Conservation (phyloP, 177 flowering plant species). For the Telopea speciosissima region DNA sequence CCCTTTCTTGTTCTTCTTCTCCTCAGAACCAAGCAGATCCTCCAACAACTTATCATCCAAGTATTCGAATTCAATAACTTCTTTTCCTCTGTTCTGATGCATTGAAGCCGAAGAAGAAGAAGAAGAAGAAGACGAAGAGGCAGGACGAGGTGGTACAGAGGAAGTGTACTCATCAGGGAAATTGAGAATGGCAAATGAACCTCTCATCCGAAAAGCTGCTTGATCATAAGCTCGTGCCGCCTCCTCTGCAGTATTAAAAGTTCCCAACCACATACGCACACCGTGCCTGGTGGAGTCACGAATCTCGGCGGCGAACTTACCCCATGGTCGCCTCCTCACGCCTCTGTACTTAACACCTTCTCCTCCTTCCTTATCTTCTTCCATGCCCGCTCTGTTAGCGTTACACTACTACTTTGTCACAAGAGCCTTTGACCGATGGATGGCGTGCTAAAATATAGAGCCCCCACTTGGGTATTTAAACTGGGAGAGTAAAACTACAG, state of each 20-base stretch:
- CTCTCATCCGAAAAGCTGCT: conserved; percentile 28
- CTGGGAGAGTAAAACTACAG: too few species aligned
- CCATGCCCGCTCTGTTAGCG: too few species aligned
- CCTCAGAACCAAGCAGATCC: conserved; percentile 22
- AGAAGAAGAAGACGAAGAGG: too few species aligned
- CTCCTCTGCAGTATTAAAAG: conserved; percentile 30
- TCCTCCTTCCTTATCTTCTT: too few species aligned
- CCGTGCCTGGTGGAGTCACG: conserved; percentile 25
- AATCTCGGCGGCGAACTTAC: conserved; percentile 33
- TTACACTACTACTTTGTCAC: too few species aligned
- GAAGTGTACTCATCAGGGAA: conserved; percentile 20
- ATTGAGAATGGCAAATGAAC: conserved; percentile 25
- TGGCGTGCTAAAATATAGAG: too few species aligned
- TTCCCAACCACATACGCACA: conserved; percentile 23
- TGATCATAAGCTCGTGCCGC: conserved; percentile 29
- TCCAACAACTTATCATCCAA: conserved; percentile 25
- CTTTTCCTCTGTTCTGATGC: neutral
- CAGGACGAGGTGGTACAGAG: too few species aligned
- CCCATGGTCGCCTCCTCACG: conserved; percentile 27
- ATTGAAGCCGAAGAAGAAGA: conserved; percentile 1
- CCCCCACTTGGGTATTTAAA: too few species aligned
- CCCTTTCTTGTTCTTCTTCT: neutral
- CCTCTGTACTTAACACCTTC: conserved; percentile 17
- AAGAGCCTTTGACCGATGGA: too few species aligned
- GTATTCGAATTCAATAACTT: conserved; percentile 27